These are phyloP conservation scores for Pseudocohnilembus persalinus DNA, from an alignment of 169 alveolate species.

Conservation along the genomic window DNA sequence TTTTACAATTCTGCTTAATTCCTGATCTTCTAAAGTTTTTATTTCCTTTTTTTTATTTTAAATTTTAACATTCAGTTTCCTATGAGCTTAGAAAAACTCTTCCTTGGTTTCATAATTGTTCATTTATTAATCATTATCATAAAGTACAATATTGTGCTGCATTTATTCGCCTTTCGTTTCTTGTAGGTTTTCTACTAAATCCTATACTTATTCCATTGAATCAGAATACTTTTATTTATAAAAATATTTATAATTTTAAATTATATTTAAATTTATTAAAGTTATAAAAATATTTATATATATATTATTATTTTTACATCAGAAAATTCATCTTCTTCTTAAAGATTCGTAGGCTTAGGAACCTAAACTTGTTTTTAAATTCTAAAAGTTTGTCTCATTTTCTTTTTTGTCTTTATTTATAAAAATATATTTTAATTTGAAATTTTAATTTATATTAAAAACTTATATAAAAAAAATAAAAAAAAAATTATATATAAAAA, in stretches of 20 bases:
- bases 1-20: slow-evolving; percentile 32
- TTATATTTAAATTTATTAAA: not conserved
- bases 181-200: not conserved
- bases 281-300: too few species aligned
- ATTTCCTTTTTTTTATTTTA: slow-evolving; percentile 11
- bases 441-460: too few species aligned
- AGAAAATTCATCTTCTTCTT: not conserved
- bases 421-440: too few species aligned
- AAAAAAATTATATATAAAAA: not conserved
- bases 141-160: not conserved
- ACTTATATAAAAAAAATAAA: too few species aligned
- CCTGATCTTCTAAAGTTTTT: slow-evolving; percentile 29
- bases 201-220: not conserved
- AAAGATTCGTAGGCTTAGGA: not conserved
- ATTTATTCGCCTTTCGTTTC: not conserved
- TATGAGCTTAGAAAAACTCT: slow-evolving; percentile 7
- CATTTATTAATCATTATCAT: not conserved
- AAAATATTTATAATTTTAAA: not conserved
- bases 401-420: slow-evolving; percentile 23
- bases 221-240: slow-evolving; percentile 1
- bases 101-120: slow-evolving; percentile 6
- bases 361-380: not conserved
- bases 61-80: slow-evolving; percentile 2
- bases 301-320: not conserved
- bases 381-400: slow-evolving; percentile 16